Conservation (phyloP, 169 alveolate genomes). For the Plasmodium fragile region DNA sequence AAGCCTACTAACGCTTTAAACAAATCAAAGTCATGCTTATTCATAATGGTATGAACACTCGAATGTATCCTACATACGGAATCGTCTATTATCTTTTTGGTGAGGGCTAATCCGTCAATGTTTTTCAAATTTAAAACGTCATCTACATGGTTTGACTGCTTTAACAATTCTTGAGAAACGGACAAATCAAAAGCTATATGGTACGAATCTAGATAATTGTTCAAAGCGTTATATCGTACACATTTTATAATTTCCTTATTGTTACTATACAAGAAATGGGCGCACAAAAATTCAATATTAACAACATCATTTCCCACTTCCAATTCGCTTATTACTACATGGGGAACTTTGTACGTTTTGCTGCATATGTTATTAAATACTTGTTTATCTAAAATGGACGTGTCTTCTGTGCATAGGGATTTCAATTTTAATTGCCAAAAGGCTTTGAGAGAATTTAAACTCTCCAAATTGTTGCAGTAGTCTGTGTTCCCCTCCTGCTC, state of each 20-base stretch:
- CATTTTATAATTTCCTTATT: constrained; percentile 69
- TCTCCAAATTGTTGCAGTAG: constrained; percentile 51
- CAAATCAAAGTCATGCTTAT: constrained; percentile 35
- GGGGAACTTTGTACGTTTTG: constrained; percentile 20
- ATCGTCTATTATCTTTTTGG: constrained; percentile 57
- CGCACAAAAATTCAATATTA: constrained; percentile 69
- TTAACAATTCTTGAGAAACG: constrained; percentile 47
- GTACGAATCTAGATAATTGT: constrained; percentile 60
- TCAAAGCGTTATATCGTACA: constrained; percentile 29
- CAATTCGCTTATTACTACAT: constrained; percentile 27
- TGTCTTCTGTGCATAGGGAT: constrained; percentile 69
- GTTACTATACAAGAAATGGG: constrained; percentile 73
- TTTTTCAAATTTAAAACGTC: constrained; percentile 43
- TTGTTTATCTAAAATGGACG: constrained; percentile 65
- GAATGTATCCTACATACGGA: constrained; percentile 71
- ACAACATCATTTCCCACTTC: constrained; percentile 4
- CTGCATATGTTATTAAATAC: constrained; percentile 63
- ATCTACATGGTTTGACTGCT: constrained; percentile 45
- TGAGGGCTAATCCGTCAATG: constrained; percentile 10
- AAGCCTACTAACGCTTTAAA: constrained; percentile 60
- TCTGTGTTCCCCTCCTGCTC: not conserved
- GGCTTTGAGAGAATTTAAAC: constrained; percentile 28
- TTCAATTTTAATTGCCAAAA: constrained; percentile 68
- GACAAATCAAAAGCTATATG: constrained; percentile 72
- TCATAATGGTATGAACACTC: constrained; percentile 66